Evolutionary conservation across 202 grass and related monocot genomes (phyloP).

Genomic region (Hordeum pubiflorum): DNA sequence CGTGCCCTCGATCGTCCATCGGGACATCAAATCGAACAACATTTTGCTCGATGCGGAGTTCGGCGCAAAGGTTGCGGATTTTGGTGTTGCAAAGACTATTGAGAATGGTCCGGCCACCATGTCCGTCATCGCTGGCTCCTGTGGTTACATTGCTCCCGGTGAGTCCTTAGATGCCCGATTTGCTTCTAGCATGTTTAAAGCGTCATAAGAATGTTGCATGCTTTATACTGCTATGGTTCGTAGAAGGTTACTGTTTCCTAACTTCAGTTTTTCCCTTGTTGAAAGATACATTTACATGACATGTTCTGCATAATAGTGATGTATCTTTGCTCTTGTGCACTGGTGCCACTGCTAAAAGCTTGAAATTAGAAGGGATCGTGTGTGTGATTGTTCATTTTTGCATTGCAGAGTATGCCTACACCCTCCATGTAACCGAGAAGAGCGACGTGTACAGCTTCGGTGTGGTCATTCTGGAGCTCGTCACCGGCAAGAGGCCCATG

Average conservation of each 20-base stretch:
- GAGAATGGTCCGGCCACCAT: constrained; percentile 36
- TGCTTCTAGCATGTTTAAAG: neutral
- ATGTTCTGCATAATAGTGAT: neutral
- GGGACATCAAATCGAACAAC: constrained; percentile 87
- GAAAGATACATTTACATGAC: neutral
- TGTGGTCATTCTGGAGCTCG: constrained; percentile 64
- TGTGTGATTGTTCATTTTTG: constrained; percentile 2
- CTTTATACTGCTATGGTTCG: neutral
- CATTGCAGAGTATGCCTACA: constrained; percentile 75
- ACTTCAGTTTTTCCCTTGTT: neutral
- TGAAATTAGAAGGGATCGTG: neutral
- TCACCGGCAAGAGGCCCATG: constrained; percentile 52
- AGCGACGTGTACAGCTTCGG: constrained; percentile 82
- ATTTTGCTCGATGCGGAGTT: constrained; percentile 64
- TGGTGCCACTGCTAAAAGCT: neutral
- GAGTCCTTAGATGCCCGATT: constrained; percentile 13
- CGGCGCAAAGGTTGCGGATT: constrained; percentile 63
- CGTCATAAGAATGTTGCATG: neutral
- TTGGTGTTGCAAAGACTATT: constrained; percentile 55
- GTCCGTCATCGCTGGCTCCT: constrained; percentile 63
- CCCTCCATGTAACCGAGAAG: constrained; percentile 68
- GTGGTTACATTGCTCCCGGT: constrained; percentile 91
- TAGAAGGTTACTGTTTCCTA: neutral
- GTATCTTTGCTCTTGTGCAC: neutral
- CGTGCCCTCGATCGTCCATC: constrained; percentile 53